Evolutionary conservation across 2,329 filamentous ascomycete genomes (phyloP).

Genomic region (Aplosporella prunicola): DNA sequence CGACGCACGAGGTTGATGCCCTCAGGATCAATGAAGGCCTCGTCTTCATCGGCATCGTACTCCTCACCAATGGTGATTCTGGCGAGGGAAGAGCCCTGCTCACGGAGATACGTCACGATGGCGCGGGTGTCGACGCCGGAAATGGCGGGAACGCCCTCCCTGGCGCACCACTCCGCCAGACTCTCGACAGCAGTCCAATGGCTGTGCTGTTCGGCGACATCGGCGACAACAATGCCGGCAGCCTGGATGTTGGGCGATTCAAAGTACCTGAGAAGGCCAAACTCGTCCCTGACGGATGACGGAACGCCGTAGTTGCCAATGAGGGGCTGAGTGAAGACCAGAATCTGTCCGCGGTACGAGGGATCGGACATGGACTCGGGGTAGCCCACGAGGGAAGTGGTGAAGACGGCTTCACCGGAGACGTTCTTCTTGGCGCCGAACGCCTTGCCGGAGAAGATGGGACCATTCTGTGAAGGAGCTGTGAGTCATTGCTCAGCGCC

Average conservation of each 20-base stretch:
- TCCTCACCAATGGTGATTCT: constrained; percentile 92
- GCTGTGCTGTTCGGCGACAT: constrained; percentile 88
- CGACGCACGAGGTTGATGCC: constrained; percentile 94
- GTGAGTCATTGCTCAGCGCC: background rate
- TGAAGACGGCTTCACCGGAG: constrained; percentile 97
- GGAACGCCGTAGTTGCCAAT: constrained; percentile 99
- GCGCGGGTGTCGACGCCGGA: constrained; percentile 94
- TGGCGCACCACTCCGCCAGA: constrained; percentile 85
- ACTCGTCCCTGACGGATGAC: constrained; percentile 72
- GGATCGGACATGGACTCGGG: constrained; percentile 75
- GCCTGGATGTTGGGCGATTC: constrained; percentile 97
- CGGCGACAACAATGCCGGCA: constrained; percentile 88
- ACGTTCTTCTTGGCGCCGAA: constrained; percentile 96
- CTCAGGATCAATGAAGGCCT: constrained; percentile 88
- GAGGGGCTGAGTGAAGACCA: constrained; percentile 95
- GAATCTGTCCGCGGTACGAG: constrained; percentile 74
- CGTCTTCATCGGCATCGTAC: constrained; percentile 97
- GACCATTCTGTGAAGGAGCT: constrained; percentile 58
- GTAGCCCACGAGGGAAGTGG: constrained; percentile 93
- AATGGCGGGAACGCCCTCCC: constrained; percentile 92
- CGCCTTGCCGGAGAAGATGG: constrained; percentile 90
- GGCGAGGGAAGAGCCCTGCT: constrained; percentile 92
- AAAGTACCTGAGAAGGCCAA: constrained; percentile 92
- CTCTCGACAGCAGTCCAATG: constrained; percentile 98
- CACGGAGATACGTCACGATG: constrained; percentile 90